phyloP scores from a whole-genome alignment of 140 eudicot genomes.

The Anethum foeniculum region DNA sequence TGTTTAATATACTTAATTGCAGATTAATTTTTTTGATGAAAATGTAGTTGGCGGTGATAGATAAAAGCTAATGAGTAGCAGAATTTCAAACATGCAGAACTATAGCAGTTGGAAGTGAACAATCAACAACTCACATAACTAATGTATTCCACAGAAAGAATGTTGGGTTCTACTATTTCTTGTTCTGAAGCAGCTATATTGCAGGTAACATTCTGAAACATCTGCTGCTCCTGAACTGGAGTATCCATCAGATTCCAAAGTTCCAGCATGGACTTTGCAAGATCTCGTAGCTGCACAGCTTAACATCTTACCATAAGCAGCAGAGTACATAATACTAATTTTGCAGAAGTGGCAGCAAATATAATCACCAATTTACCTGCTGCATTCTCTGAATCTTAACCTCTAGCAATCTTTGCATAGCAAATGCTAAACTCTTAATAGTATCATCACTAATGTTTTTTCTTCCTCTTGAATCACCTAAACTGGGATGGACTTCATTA shows the following conservation, averaged over 20 bases:
- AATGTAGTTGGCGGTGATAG: background rate
- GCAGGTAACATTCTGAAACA: slow-evolving; percentile 71
- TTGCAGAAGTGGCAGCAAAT: background rate
- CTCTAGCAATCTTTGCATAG: slow-evolving; percentile 50
- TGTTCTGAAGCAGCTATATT: slow-evolving; percentile 66
- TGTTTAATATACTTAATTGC: background rate
- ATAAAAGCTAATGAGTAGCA: background rate
- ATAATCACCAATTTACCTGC: slow-evolving; percentile 33
- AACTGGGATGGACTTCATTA: slow-evolving; percentile 54
- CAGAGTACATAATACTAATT: background rate
- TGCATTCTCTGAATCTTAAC: slow-evolving; percentile 71
- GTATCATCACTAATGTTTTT: slow-evolving; percentile 45
- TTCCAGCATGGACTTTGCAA: slow-evolving; percentile 72
- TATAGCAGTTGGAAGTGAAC: background rate
- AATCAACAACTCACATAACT: slow-evolving; percentile 39
- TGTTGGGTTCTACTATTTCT: slow-evolving; percentile 47
- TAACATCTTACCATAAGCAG: background rate
- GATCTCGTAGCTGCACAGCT: slow-evolving; percentile 66
- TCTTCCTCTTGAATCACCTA: slow-evolving; percentile 39
- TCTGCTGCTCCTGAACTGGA: slow-evolving; percentile 65
- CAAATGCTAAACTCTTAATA: slow-evolving; percentile 43
- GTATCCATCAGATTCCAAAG: slow-evolving; percentile 88
- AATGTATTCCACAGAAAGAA: slow-evolving; percentile 56
- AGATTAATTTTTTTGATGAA: background rate
- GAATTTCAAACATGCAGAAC: background rate